Evolutionary conservation across 352 stramenopile species (phyloP).

Genomic region (Thalassiosira mediterranea): DNA sequence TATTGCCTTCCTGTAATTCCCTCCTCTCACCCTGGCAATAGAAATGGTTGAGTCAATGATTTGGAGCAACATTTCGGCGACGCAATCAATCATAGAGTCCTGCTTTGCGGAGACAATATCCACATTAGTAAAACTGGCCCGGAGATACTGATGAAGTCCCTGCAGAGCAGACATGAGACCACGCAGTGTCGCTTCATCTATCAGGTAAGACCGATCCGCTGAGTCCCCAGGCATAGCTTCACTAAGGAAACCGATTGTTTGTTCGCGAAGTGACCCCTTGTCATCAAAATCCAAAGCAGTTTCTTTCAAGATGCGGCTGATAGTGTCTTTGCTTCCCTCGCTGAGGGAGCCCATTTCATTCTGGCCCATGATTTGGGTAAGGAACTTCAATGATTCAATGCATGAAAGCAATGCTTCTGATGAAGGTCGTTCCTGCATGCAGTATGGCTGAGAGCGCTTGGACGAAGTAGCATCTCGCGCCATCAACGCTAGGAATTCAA

Average conservation of each 20-base stretch:
- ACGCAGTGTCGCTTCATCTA: slow-evolving; percentile 62
- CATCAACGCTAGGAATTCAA: slow-evolving; percentile 54
- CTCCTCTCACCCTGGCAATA: slow-evolving; percentile 31
- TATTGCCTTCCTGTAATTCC: slow-evolving; percentile 49
- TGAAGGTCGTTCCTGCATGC: slow-evolving; percentile 6
- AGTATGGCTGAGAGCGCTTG: too few species aligned
- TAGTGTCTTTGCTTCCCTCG: slow-evolving; percentile 33
- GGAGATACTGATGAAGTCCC: slow-evolving; percentile 43
- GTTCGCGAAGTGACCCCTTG: slow-evolving; percentile 46
- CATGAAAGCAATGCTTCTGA: slow-evolving; percentile 32
- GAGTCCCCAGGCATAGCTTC: slow-evolving; percentile 52
- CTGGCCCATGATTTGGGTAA: slow-evolving; percentile 38
- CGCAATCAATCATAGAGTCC: slow-evolving; percentile 31
- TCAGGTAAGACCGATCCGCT: slow-evolving; percentile 43
- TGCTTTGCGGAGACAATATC: slow-evolving; percentile 40
- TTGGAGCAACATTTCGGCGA: slow-evolving; percentile 38
- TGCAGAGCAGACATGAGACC: slow-evolving; percentile 52
- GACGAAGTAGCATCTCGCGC: too few species aligned
- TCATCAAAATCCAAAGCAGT: slow-evolving; percentile 55
- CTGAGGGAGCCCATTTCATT: slow-evolving; percentile 33
- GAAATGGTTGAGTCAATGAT: slow-evolving; percentile 38
- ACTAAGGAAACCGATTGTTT: slow-evolving; percentile 56
- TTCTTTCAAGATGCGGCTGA: slow-evolving; percentile 59
- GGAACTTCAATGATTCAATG: slow-evolving; percentile 50
- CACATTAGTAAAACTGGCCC: slow-evolving; percentile 24